Percentiles rank a stretch among this genome's conserved stretches.
Evolutionary conservation across 2,329 filamentous ascomycete species (phyloP).

Genomic region (Hymenoscyphus linearis): DNA sequence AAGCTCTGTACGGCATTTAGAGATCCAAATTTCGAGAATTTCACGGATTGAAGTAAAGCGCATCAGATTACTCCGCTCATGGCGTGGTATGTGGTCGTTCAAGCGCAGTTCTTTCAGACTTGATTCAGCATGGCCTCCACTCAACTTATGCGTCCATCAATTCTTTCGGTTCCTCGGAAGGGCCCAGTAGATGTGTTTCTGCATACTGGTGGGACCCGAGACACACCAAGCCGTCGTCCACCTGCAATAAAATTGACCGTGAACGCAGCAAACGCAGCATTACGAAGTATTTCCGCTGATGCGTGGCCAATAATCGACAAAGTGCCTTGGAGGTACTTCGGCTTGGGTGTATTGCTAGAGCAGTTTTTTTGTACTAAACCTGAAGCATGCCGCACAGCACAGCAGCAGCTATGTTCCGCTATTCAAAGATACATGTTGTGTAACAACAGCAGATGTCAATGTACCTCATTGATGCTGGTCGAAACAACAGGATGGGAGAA

Average conservation of each 20-base stretch:
- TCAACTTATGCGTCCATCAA: conserved; percentile 7
- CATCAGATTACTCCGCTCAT: neutral
- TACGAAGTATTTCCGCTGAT: conserved; percentile 21
- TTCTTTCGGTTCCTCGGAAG: conserved; percentile 18
- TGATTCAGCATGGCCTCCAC: neutral
- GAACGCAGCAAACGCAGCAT: conserved; percentile 12
- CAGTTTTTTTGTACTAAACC: conserved; percentile 1
- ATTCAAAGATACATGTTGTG: conserved; percentile 8
- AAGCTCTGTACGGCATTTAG: neutral
- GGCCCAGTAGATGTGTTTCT: conserved; percentile 13
- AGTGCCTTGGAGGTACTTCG: conserved; percentile 1
- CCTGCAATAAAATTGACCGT: conserved; percentile 8
- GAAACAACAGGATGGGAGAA: neutral
- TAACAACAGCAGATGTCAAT: conserved; percentile 11
- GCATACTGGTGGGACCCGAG: conserved; percentile 17
- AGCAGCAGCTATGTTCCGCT: conserved; percentile 6
- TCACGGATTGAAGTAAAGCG: neutral
- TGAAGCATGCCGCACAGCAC: conserved; percentile 1
- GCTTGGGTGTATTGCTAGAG: neutral
- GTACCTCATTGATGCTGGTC: conserved; percentile 1
- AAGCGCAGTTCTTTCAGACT: neutral
- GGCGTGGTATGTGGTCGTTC: neutral
- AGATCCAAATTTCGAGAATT: neutral
- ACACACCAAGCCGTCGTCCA: conserved; percentile 7
- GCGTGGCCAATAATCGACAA: conserved; percentile 18